These are phyloP conservation scores for Tricholoma sp. DNA, from an alignment of 768 basidiomycete species.

Conservation along the genomic window DNA sequence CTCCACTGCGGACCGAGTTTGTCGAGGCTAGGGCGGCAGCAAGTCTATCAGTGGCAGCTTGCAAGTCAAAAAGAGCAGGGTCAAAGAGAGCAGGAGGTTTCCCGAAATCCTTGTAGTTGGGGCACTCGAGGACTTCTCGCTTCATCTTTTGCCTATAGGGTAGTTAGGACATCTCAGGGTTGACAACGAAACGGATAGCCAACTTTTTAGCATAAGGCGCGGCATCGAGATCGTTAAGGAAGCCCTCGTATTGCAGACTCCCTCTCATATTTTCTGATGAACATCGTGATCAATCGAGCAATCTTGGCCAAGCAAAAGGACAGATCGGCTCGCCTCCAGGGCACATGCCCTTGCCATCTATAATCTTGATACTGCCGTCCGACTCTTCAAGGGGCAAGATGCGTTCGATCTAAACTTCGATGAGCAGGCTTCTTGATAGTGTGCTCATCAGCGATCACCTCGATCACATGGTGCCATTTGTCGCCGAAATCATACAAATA, in stretches of 20 bases:
- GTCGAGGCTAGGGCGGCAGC: constrained; percentile 16
- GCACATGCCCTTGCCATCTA: constrained; percentile 12
- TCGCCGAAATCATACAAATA: constrained; percentile 25
- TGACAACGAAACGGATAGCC: neutral
- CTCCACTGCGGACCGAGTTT: constrained; percentile 22
- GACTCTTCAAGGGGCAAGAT: constrained; percentile 21
- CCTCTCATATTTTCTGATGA: neutral
- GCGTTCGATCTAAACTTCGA: constrained; percentile 14
- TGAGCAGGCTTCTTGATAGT: neutral
- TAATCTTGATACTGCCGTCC: constrained; percentile 20
- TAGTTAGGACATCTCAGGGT: neutral
- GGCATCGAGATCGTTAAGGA: neutral
- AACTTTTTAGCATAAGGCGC: neutral
- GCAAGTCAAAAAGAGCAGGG: neutral
- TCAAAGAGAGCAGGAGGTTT: constrained; percentile 8
- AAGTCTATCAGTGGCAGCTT: constrained; percentile 3
- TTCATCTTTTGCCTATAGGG: constrained; percentile 18
- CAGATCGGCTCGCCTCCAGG: constrained; percentile 16
- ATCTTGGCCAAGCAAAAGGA: too few species aligned
- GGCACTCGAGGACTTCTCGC: constrained; percentile 21
- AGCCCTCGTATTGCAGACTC: neutral
- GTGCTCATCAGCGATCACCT: constrained; percentile 13
- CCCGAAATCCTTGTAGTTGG: constrained; percentile 24
- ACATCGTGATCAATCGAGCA: neutral
- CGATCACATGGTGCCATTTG: constrained; percentile 25